These are phyloP conservation scores for Prunus fruticosa DNA, from an alignment of 306 rosid genomes.

Conservation along the genomic window DNA sequence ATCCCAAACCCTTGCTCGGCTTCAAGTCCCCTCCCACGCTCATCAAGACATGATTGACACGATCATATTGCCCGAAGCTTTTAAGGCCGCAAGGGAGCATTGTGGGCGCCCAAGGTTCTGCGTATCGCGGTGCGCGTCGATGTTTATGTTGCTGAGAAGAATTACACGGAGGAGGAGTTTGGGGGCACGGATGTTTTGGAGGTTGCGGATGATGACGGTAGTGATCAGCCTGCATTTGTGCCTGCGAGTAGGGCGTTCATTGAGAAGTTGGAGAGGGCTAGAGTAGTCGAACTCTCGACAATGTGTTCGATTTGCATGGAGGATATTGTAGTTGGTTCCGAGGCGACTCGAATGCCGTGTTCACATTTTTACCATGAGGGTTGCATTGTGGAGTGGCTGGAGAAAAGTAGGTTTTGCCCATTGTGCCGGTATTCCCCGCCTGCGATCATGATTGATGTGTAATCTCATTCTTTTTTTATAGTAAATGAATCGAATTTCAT, in stretches of 20 bases:
- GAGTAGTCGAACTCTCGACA: background rate
- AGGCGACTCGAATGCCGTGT: background rate
- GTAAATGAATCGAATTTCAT: too few relatives aligned
- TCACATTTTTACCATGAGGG: background rate
- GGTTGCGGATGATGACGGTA: background rate
- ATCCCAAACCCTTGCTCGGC: background rate
- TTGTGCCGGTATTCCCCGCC: background rate
- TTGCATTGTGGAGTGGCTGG: background rate
- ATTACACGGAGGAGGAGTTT: background rate
- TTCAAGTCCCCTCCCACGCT: background rate
- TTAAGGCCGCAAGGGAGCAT: background rate
- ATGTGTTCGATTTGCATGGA: background rate
- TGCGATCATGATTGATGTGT: background rate
- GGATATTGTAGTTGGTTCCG: background rate
- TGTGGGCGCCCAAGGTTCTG: background rate
- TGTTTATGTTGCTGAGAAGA: background rate
- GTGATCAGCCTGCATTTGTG: background rate
- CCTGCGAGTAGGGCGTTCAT: background rate
- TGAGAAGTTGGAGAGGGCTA: background rate
- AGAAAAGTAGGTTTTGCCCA: background rate
- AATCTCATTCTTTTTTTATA: background rate
- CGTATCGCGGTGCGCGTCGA: background rate
- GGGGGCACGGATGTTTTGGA: background rate
- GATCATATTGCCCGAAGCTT: background rate
- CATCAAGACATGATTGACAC: background rate